Evolutionary conservation across 768 basidiomycete genomes (phyloP), one percentile per base, ranked within the genome.

Genomic region (Pilatotrama ljubarskyi): DNA sequence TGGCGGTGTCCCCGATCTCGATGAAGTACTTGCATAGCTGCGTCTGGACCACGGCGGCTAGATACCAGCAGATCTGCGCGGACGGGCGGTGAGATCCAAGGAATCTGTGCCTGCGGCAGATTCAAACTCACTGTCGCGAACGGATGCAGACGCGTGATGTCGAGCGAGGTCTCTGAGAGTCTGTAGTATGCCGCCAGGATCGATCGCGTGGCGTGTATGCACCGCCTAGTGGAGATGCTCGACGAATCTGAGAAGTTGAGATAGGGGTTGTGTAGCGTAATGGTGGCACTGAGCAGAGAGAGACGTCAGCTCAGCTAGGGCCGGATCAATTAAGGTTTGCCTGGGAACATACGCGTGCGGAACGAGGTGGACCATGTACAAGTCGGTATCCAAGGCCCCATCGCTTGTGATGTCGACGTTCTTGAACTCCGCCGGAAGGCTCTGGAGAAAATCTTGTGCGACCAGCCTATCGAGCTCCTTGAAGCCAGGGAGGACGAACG

Each of bases 11-110:
- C n/a, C 86, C 85, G 46, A 84, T 83, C 70, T 93, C 90, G 59
- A 94, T 93, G 69, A 86, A 88, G 68, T 90, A 86, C 69, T 90
- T 91, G 80, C 91, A 94, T 38, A 91, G 77, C 66, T 93, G 91
- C 47, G 93, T 85, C 69, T 92, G 87, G 4, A 93, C 89, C 5
- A 90, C 91, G 14, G 92, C 91, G 7, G 91, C 92, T 15, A 94
- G 83, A 72, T 94, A 93, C 91, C 91, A 94, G 71, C 91, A 92
- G 46, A 93, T 93, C 90, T 91, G 47, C 42, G 67, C 51, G 25
- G 9, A 20, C 25, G 24, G 41, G 29, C 18, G 11, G 44, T 48
- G 13, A 48, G 44, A 40, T 51, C n/a, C 42, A 44, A 24, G 6
- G 18, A 4, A 43, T 32, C 42, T 5, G 29, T 15, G 50, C 15